Conservation (phyloP, 2,329 filamentous ascomycete species). For the Sclerotinia glacialis region DNA sequence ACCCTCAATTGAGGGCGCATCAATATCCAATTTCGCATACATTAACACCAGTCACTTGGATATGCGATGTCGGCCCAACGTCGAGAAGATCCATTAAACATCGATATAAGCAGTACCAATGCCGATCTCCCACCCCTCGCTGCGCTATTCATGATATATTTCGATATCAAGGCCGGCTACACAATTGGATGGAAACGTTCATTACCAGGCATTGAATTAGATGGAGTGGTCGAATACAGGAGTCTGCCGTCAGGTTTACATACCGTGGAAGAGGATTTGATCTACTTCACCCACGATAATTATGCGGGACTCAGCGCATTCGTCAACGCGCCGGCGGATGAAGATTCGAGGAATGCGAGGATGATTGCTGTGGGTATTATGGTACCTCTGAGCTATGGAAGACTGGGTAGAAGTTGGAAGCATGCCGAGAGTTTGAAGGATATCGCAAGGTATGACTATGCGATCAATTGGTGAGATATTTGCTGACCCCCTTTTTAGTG, state of each 20-base stretch:
- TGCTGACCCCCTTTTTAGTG: conserved; percentile 42
- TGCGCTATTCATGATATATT: conserved; percentile 83
- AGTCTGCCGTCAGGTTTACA: conserved; percentile 91
- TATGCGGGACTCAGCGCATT: conserved; percentile 92
- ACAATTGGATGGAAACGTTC: conserved; percentile 87
- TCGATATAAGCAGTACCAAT: conserved; percentile 37
- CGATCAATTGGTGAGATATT: not conserved
- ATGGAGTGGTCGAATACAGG: conserved; percentile 92
- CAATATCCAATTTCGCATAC: not conserved
- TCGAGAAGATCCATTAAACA: conserved; percentile 38
- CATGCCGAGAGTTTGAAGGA: conserved; percentile 75
- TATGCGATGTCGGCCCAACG: conserved; percentile 36
- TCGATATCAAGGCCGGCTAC: conserved; percentile 89
- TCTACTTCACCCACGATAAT: conserved; percentile 85
- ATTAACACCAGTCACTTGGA: conserved; percentile 5
- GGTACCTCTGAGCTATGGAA: conserved; percentile 79
- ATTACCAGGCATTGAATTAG: conserved; percentile 66
- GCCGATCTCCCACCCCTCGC: conserved; percentile 61
- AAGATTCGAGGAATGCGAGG: conserved; percentile 77
- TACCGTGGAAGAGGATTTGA: conserved; percentile 80
- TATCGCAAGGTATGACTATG: conserved; percentile 61
- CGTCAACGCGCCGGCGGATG: conserved; percentile 75
- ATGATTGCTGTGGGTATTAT: conserved; percentile 91
- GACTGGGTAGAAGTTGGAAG: conserved; percentile 83
- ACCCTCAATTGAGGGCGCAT: conserved; percentile 5